Evolutionary conservation across 2,329 filamentous ascomycete species (phyloP).

Genomic region (Pleomassaria siparia): DNA sequence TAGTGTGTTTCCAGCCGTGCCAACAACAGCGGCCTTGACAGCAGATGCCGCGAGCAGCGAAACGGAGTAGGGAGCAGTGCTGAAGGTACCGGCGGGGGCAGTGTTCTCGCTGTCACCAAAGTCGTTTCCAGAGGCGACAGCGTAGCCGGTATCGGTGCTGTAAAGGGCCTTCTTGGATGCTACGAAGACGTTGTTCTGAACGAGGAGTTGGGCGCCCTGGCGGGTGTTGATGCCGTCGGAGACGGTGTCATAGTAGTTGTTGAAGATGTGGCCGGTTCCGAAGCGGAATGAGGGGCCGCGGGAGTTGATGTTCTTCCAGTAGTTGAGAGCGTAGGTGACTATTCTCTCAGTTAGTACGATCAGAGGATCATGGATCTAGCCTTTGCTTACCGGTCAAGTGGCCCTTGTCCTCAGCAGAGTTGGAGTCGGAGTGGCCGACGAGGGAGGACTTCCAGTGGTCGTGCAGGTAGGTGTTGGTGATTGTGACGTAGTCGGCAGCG

Average conservation of each 20-base stretch:
- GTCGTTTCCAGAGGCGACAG: constrained; percentile 43
- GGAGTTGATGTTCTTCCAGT: constrained; percentile 65
- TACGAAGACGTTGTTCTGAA: constrained; percentile 45
- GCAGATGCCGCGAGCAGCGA: constrained; percentile 36
- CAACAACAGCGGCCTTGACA: constrained; percentile 44
- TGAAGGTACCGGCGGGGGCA: constrained; percentile 37
- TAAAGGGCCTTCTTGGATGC: constrained; percentile 38
- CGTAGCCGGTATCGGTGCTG: constrained; percentile 38
- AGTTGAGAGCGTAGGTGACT: constrained; percentile 69
- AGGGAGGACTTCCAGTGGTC: constrained; percentile 63
- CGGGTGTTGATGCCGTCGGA: constrained; percentile 47
- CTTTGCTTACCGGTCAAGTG: no score
- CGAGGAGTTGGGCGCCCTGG: constrained; percentile 46
- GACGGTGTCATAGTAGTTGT: constrained; percentile 49
- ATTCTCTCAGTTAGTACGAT: no score
- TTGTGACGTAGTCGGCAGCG: constrained; percentile 62
- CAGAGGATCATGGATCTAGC: no score
- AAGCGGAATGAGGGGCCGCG: constrained; percentile 66
- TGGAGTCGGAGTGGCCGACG: constrained; percentile 62
- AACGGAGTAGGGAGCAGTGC: constrained; percentile 35
- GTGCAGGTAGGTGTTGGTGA: constrained; percentile 56
- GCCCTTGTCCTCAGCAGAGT: constrained; percentile 60
- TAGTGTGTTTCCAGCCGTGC: constrained; percentile 43
- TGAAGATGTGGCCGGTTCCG: constrained; percentile 65
- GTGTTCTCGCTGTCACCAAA: constrained; percentile 38